Percentiles rank a stretch among this genome's conserved stretches.
Conservation (phyloP, 805 yeast species). For the Metschnikowia aberdeeniae region DNA sequence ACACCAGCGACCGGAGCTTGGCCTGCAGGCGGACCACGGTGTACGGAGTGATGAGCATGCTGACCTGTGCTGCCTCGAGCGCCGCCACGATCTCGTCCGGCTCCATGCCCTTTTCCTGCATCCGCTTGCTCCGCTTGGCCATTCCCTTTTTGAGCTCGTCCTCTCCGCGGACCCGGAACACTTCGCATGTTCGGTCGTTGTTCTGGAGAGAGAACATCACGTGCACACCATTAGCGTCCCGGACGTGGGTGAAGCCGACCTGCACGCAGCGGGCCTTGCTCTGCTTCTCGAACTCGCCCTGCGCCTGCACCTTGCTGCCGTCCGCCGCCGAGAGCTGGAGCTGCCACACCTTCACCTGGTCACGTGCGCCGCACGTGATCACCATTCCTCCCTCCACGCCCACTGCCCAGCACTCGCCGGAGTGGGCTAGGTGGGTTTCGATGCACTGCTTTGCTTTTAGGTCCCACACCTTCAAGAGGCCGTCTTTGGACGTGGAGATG, state of each 20-base stretch:
- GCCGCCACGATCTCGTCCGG: conserved; percentile 52
- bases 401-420: conserved; percentile 90
- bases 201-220: conserved; percentile 69
- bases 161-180: conserved; percentile 69
- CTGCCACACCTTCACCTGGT: conserved; percentile 80
- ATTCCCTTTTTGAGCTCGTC: conserved; percentile 79
- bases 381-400: conserved; percentile 43
- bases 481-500: conserved; percentile 80
- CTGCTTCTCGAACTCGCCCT: conserved; percentile 69
- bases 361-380: conserved; percentile 75
- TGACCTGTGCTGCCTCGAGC: conserved; percentile 44
- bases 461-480: conserved; percentile 91
- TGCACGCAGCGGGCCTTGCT: conserved; percentile 68
- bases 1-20: conserved; percentile 62
- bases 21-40: conserved; percentile 60
- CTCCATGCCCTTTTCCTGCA: conserved; percentile 62
- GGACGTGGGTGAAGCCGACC: conserved; percentile 44
- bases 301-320: conserved; percentile 44
- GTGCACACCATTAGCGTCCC: conserved; percentile 27
- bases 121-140: conserved; percentile 70
- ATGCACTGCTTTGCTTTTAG: conserved; percentile 81
- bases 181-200: conserved; percentile 73
- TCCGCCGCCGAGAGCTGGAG: conserved; percentile 55
- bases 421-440: conserved; percentile 91
- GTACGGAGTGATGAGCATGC: conserved; percentile 63